These are phyloP conservation scores for Lichtheimia ramosa DNA, from an alignment of 371 early-diverging fungal genomes.

Conservation along the genomic window DNA sequence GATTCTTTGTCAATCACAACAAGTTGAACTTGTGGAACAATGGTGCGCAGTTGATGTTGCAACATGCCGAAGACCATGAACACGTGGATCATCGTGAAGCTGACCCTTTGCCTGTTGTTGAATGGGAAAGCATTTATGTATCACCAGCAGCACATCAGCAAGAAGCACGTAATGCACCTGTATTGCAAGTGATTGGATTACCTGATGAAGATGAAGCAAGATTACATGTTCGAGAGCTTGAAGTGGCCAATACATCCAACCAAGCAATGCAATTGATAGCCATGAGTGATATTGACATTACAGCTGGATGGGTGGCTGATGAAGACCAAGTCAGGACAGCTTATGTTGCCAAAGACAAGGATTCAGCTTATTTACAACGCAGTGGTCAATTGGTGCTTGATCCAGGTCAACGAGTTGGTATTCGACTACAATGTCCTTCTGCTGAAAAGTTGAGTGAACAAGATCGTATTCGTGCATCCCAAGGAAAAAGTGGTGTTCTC, in stretches of 20 bases:
- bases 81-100: slow-evolving; percentile 43
- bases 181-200: slow-evolving; percentile 31
- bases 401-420: slow-evolving; percentile 59
- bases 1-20: slow-evolving; percentile 65
- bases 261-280: slow-evolving; percentile 58
- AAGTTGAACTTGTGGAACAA: slow-evolving; percentile 34
- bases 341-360: slow-evolving; percentile 8
- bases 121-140: slow-evolving; percentile 63
- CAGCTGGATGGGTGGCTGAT: slow-evolving; percentile 39
- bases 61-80: slow-evolving; percentile 5
- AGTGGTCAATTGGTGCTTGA: slow-evolving; percentile 45
- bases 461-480: slow-evolving; percentile 34
- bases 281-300: slow-evolving; percentile 52
- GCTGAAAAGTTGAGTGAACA: slow-evolving; percentile 48
- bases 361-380: slow-evolving; percentile 21
- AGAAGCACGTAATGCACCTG: neutral
- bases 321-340: slow-evolving; percentile 22
- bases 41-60: slow-evolving; percentile 21
- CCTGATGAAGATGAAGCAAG: slow-evolving; percentile 31
- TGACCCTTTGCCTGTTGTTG: slow-evolving; percentile 37
- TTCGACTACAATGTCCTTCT: slow-evolving; percentile 59
- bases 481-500: slow-evolving; percentile 58
- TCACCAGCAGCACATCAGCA: slow-evolving; percentile 19
- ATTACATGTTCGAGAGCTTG: slow-evolving; percentile 49
- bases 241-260: slow-evolving; percentile 48